These are phyloP conservation scores for Thermothelomyces thermophilus DNA, from an alignment of 2,329 filamentous ascomycete genomes.

Conservation along the genomic window DNA sequence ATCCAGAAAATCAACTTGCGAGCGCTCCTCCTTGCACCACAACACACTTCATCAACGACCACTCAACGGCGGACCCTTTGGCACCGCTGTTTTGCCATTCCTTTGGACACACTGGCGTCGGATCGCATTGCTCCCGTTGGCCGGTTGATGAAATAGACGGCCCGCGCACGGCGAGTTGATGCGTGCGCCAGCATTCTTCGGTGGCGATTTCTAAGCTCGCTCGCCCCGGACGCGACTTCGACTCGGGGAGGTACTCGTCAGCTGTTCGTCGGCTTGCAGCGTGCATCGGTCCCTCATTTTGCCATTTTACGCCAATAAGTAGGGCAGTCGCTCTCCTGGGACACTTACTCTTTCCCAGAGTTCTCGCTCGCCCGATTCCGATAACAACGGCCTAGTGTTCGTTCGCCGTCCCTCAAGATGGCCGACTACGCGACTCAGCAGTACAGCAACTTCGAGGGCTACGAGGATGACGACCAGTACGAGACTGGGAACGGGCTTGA, in stretches of 20 bases:
- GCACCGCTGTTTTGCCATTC: constrained; percentile 9
- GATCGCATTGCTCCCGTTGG: neutral
- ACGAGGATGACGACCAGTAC: constrained; percentile 49
- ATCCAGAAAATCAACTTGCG: constrained; percentile 15
- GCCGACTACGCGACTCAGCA: constrained; percentile 20
- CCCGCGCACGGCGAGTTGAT: constrained; percentile 21
- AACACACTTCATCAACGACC: constrained; percentile 8
- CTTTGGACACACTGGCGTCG: neutral
- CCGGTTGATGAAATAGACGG: constrained; percentile 16
- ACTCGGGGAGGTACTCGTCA: neutral
- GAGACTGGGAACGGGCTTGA: constrained; percentile 44
- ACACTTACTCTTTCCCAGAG: neutral
- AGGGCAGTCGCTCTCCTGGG: neutral
- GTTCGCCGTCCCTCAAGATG: constrained; percentile 13
- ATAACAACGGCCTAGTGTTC: neutral
- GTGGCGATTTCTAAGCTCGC: constrained; percentile 24
- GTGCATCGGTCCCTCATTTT: neutral
- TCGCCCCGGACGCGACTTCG: neutral
- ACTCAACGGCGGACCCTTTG: constrained; percentile 2
- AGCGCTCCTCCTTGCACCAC: constrained; percentile 1
- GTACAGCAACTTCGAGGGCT: constrained; percentile 21
- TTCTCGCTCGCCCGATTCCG: neutral
- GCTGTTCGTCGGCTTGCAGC: neutral
- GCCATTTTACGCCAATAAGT: neutral
- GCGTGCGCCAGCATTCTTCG: constrained; percentile 17